Evolutionary conservation across 208 protist species (phyloP), one percentile per base, ranked within the genome.

Genomic region (Blechomonas ayalai): DNA sequence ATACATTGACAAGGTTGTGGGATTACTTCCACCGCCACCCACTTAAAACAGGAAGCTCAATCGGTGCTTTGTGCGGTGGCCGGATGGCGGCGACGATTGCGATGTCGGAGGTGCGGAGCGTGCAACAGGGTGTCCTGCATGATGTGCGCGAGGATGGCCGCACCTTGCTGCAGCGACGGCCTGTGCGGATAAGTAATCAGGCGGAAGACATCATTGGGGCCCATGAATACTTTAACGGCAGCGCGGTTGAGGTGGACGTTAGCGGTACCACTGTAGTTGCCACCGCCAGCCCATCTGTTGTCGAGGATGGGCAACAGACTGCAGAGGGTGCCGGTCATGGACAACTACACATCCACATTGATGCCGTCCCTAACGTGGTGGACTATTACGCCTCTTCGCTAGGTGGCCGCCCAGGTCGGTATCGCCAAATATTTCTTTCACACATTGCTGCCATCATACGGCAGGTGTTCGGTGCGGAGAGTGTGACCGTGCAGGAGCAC

Each of bases 101-200:
- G 48, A 61, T 70, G 27, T 58, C 73, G 16, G 78, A 92, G 61
- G 67, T 88, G 40, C 65, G 65, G 5, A 37, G 65, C 15, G 72
- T 92, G 24, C 83, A 89, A 38, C 79, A 86, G 29, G 73, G 79
- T 16, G 58, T 92, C 19, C 42, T 44, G 19, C 62, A 77, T 42
- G 77, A 85, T 43, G 59, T 83, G 6, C 75, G 83, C 15, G 61
- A 72, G 35, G 83, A 92, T 45, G 83, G 83, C 15, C 78, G 83
- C 25, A 73, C 72, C 3, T 73, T 88, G 29, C 63, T 87, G 49
- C 83, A 89, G 71, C 83, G 68, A 27, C 75, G 83, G 1, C 75
- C 67, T 0, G 59, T 84, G 28, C 57, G 54, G 27, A 31, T 84
- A 31, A 37, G 36, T 27, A n/a, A 31, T 8, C 39, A 16, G 19